phyloP scores from a whole-genome alignment of 73 alveolate species.

The Durusdinium trenchii region DNA sequence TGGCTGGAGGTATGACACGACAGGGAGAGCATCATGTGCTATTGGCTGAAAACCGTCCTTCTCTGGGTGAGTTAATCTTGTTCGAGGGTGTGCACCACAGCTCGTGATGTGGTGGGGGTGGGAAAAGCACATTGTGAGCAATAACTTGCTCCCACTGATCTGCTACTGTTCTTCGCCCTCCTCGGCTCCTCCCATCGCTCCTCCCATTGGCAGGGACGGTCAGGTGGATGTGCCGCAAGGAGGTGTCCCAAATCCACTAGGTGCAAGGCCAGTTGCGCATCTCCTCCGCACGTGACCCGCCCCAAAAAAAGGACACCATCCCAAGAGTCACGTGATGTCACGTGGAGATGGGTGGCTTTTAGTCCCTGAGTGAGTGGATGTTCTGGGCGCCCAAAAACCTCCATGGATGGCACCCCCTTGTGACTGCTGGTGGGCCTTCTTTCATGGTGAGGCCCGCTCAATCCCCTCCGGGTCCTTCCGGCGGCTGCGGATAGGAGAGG shows the following conservation, averaged over 20 bases:
- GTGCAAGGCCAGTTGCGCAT: constrained; percentile 53
- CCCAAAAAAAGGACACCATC: background rate
- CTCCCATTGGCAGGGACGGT: constrained; percentile 66
- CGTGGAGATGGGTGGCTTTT: no score
- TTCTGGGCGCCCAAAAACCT: background rate
- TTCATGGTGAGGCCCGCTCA: background rate
- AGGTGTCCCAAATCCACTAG: constrained; percentile 36
- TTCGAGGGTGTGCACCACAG: no score
- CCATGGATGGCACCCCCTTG: no score
- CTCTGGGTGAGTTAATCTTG: no score
- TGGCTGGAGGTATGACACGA: no score
- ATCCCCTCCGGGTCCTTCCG: constrained; percentile 10
- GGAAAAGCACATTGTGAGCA: no score
- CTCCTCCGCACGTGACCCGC: constrained; percentile 28
- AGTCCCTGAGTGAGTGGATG: background rate
- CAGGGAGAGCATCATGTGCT: no score
- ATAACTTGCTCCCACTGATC: no score
- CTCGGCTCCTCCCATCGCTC: background rate
- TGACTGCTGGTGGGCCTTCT: no score
- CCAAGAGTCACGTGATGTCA: background rate
- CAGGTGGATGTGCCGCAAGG: constrained; percentile 28
- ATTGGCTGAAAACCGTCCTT: no score
- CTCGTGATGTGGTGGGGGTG: no score
- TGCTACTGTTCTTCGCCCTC: no score
- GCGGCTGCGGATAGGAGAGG: constrained; percentile 57